phyloP scores from a whole-genome alignment of 495 filamentous ascomycete genomes.

The Xylaria sp. region DNA sequence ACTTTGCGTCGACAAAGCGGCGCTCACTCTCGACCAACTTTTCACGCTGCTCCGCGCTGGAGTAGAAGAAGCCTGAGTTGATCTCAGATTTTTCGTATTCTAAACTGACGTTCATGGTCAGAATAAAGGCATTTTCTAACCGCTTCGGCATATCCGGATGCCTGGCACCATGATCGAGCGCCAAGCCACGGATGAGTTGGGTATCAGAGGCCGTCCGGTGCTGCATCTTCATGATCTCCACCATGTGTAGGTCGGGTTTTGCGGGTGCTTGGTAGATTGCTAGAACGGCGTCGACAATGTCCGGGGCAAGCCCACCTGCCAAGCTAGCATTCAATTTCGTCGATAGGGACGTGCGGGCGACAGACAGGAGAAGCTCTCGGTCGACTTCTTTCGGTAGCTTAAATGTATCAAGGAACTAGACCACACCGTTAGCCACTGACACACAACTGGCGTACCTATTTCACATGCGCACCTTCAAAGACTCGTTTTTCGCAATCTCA shows the following conservation, averaged over 20 bases:
- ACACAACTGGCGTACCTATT: neutral
- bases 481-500: conserved; percentile 92
- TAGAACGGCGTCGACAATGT: conserved; percentile 94
- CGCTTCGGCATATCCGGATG: conserved; percentile 99
- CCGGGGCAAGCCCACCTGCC: conserved; percentile 88
- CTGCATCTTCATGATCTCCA: conserved; percentile 99
- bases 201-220: conserved; percentile 96
- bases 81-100: conserved; percentile 99
- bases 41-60: conserved; percentile 91
- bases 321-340: conserved; percentile 91
- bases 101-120: conserved; percentile 94
- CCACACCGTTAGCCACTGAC: neutral
- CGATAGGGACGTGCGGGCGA: conserved; percentile 91
- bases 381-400: conserved; percentile 88
- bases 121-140: conserved; percentile 92
- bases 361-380: conserved; percentile 90
- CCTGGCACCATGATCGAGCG: conserved; percentile 92
- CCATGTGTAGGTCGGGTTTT: conserved; percentile 98
- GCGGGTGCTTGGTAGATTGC: conserved; percentile 87
- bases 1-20: conserved; percentile 93
- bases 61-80: conserved; percentile 99
- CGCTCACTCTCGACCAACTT: conserved; percentile 98
- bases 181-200: conserved; percentile 90
- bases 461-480: conserved; percentile 72
- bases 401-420: conserved; percentile 91